A percentile compares a stretch with the other conserved stretches of the same genome.
phyloP scores from a whole-genome alignment of 345 rosid genomes.

The Eucalyptus sp. region DNA sequence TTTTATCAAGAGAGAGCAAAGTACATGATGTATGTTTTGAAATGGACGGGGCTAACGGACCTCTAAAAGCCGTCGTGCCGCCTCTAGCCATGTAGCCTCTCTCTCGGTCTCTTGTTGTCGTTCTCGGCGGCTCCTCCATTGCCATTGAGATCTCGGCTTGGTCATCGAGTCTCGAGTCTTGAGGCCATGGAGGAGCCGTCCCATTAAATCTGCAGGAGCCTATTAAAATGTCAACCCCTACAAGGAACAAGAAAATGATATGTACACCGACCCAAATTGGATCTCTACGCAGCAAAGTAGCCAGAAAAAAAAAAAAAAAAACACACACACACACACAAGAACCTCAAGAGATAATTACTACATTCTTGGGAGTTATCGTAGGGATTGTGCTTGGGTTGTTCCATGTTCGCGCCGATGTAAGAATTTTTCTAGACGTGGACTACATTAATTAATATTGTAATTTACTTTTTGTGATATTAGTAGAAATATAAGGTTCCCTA shows the following conservation, averaged over 20 bases:
- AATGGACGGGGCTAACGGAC: background rate
- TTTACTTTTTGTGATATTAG: fast-evolving
- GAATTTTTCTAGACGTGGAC: fast-evolving
- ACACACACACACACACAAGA: no score
- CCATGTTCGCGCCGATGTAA: fast-evolving
- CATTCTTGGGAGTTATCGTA: background rate
- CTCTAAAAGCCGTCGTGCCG: background rate
- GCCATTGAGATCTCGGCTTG: background rate
- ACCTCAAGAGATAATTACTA: background rate
- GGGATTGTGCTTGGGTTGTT: background rate
- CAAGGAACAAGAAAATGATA: background rate
- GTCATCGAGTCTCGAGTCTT: background rate
- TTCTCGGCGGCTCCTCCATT: background rate
- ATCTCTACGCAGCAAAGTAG: background rate
- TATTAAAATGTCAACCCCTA: background rate
- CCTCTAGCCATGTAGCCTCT: background rate
- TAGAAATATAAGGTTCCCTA: fast-evolving
- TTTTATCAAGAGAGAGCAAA: background rate
- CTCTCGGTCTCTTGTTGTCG: background rate
- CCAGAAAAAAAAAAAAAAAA: background rate
- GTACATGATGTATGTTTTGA: background rate
- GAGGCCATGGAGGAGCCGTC: background rate
- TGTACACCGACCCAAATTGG: background rate
- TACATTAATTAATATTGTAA: no score
- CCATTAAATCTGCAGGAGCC: background rate